Evolutionary conservation across 139 green algal genomes (phyloP), one percentile per base, ranked within the genome.

Genomic region (Nannochloris sp.): DNA sequence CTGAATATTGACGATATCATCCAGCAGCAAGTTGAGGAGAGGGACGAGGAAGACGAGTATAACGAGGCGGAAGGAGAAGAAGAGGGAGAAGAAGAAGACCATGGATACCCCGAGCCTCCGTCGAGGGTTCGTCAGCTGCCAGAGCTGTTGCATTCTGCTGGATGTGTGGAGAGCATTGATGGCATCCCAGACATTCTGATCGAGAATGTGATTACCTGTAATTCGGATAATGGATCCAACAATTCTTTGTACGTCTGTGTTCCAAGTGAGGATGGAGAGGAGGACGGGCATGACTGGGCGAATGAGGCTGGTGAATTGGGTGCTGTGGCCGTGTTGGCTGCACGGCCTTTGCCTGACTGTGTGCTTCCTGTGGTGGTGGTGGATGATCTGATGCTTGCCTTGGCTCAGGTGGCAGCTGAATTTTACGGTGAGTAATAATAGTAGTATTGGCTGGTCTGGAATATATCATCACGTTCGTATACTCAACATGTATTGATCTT

Each of bases 81-180:
- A 53, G 46, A 53, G 16, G 46, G 15, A 51, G 44, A n/a, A 53
- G n/a, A 25, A 10, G 46, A 23, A 12, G 46, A 53, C 3, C 6
- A 23, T 34, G 50, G n/a, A n/a, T 61, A 46, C 15, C 55, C 27
- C 8, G 55, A 24, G n/a, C 73, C 75, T 3, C 54, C 67, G 29
- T 62, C 73, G n/a, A 48, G 49, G 3, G 78, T 70, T 54, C 54
- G 58, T 8, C 24, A 24, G 14, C 70, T 84, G 23, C 6, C 60
- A 9, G 78, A 89, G 37, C 71, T 89, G 34, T 72, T 89, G 51
- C 70, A 59, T 10, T 51, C 72, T 25, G 72, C 78, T 31, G 82
- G 74, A n/a, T 65, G 74, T 54, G 24, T 75, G 9, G 74, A 81
- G 15, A 75, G 70, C 0, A 68, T 80, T 1, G 61, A 74, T 50